Evolutionary conservation across 2,329 filamentous ascomycete genomes (phyloP).

Genomic region (Colletotrichum phormii): DNA sequence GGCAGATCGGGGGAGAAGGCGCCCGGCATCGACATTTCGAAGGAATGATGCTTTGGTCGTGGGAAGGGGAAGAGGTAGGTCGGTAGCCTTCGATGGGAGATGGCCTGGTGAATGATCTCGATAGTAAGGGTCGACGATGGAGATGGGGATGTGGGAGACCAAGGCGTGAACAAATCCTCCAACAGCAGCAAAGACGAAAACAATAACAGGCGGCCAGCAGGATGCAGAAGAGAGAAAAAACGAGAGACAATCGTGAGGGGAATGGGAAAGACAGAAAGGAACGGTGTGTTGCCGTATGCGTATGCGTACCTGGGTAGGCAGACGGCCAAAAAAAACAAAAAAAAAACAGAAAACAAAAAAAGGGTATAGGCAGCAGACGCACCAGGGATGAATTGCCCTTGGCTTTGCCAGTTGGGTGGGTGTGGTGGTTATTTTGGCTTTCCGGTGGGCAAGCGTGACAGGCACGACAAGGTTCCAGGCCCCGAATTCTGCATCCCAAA

Average conservation of each 20-base stretch:
- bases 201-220: background rate
- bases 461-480: slow-evolving; percentile 13
- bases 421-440: background rate
- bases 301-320: slow-evolving; percentile 7
- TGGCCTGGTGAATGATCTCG: background rate
- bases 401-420: background rate
- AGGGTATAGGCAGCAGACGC: background rate
- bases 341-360: no score
- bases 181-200: background rate
- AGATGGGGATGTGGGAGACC: background rate
- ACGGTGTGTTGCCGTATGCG: background rate
- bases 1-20: slow-evolving; percentile 36
- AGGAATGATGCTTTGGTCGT: background rate
- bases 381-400: background rate
- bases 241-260: slow-evolving; percentile 18
- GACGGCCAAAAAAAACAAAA: no score
- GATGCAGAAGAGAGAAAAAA: background rate
- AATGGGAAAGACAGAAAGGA: slow-evolving; percentile 8
- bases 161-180: background rate
- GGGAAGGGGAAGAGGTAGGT: background rate
- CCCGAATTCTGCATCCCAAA: slow-evolving; percentile 1
- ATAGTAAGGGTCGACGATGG: slow-evolving; percentile 10
- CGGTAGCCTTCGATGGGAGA: background rate
- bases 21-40: slow-evolving; percentile 38
- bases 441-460: background rate